Evolutionary conservation across 345 rosid species (phyloP).

Genomic region (Nasturtium officinale): DNA sequence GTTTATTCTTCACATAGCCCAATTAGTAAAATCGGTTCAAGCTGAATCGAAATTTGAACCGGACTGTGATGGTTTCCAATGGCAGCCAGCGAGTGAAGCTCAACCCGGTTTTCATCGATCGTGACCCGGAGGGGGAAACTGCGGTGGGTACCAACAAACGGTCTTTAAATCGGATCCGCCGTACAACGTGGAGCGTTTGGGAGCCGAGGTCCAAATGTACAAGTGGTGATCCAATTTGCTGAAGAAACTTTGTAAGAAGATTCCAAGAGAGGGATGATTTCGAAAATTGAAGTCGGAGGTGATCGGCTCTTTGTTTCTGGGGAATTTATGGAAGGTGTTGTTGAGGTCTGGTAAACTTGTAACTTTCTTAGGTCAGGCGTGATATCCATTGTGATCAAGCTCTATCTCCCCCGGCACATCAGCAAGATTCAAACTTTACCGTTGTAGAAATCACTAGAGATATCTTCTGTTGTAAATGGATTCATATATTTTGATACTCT

Average conservation of each 20-base stretch:
- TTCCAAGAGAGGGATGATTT: conserved; percentile 65
- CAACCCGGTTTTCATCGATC: conserved; percentile 83
- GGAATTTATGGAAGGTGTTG: conserved; percentile 72
- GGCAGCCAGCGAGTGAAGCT: conserved; percentile 59
- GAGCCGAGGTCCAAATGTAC: conserved; percentile 72
- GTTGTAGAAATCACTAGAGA: conserved; percentile 7
- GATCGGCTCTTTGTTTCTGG: conserved; percentile 76
- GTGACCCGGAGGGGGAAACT: conserved; percentile 86
- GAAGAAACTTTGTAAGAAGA: conserved; percentile 78
- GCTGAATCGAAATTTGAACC: conserved; percentile 16
- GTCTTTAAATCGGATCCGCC: conserved; percentile 55
- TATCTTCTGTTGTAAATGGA: conserved; percentile 16
- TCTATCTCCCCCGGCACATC: neutral
- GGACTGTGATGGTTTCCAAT: conserved; percentile 25
- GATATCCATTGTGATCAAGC: conserved; percentile 11
- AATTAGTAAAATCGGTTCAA: conserved; percentile 4
- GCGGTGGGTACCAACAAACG: conserved; percentile 61
- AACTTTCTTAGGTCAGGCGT: conserved; percentile 43
- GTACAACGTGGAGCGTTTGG: conserved; percentile 78
- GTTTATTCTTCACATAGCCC: conserved; percentile 16
- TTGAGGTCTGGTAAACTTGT: conserved; percentile 90
- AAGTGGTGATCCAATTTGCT: conserved; percentile 32
- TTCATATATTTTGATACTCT: neutral
- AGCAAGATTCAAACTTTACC: neutral
- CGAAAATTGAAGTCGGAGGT: conserved; percentile 78